Evolutionary conservation across 2,329 filamentous ascomycete genomes (phyloP), one percentile per base, ranked within the genome.

Genomic region (Phyllosticta paracitricarpa): DNA sequence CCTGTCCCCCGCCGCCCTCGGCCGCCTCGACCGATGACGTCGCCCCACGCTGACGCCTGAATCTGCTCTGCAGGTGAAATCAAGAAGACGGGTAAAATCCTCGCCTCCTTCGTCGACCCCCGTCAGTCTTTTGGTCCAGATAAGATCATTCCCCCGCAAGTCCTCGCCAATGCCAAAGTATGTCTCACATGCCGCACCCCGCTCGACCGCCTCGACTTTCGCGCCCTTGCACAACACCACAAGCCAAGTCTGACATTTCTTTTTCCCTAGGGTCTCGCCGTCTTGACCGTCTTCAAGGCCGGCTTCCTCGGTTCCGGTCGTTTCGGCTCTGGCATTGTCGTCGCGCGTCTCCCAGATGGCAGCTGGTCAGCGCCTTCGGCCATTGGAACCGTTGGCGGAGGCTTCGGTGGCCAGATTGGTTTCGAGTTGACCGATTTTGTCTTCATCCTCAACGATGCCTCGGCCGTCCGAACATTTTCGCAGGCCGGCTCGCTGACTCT

Each of bases 41-140:
- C 66, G 60, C 19, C 33, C 35, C 24, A 60, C 40, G 71, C 75
- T 73, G 63, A 73, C 69, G 58, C 58, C 59, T 62, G 57, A 66
- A 61, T 62, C 67, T 56, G 62, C 67, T 17, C 9, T 53, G 30
- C 76, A 97, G 93, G 91, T 79, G 94, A 99, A 79, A 97, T 94
- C 79, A 94, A 89, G 76, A 99, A 99, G 78, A 94, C 91, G 73
- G 89, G 89, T 72, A 96, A 96, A 81, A 97, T 97, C 70, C 84
- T 99, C 68, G 84, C 89, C 54, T 96, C 92, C 12, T 99, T 99
- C 74, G 84, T 97, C 73, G 94, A 97, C 73, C 94, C 94, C 22
- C 84, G 87, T 71, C 93, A 97, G 79, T 79, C 93, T 22, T 96
- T 97, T 74, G 91, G 93, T 5, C 93, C 94, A 61, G 94, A 97